Percentiles rank a stretch among this genome's conserved stretches.
These are phyloP conservation scores for Gossypium davidsonii DNA, from an alignment of 441 rosid genomes.

Conservation along the genomic window DNA sequence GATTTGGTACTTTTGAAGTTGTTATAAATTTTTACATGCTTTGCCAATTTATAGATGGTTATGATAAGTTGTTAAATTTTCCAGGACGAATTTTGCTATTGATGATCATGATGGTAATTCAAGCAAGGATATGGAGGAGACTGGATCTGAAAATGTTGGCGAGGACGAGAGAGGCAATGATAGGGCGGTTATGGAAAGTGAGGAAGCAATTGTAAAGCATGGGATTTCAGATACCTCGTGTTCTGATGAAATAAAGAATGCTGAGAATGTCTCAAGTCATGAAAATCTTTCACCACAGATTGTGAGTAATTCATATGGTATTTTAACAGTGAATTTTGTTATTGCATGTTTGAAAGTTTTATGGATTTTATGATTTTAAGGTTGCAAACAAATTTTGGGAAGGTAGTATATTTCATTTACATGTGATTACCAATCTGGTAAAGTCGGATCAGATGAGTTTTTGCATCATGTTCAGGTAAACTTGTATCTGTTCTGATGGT, in stretches of 20 bases:
- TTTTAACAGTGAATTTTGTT: not conserved
- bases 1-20: not conserved
- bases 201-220: slow-evolving; percentile 17
- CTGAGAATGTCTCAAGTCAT: slow-evolving; percentile 22
- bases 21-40: not conserved
- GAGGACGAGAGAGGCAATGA: slow-evolving; percentile 13
- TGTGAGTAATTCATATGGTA: slow-evolving; percentile 20
- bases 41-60: not conserved
- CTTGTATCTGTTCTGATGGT: slow-evolving; percentile 4
- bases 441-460: not conserved
- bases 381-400: not conserved
- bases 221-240: slow-evolving; percentile 17
- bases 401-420: not conserved
- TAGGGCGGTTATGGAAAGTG: slow-evolving; percentile 17
- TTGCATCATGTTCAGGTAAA: slow-evolving; percentile 1
- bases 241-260: slow-evolving; percentile 18
- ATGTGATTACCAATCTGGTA: not conserved
- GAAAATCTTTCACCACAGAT: slow-evolving; percentile 11
- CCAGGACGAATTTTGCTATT: slow-evolving; percentile 21
- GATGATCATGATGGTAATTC: slow-evolving; percentile 13
- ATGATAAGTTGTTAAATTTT: slow-evolving; percentile 16
- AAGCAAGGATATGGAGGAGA: slow-evolving; percentile 25
- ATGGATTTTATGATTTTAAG: not conserved
- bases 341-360: not conserved
- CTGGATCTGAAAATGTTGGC: slow-evolving; percentile 18